phyloP scores from a whole-genome alignment of 2,329 filamentous ascomycete genomes.

The Venturia aucupariae region DNA sequence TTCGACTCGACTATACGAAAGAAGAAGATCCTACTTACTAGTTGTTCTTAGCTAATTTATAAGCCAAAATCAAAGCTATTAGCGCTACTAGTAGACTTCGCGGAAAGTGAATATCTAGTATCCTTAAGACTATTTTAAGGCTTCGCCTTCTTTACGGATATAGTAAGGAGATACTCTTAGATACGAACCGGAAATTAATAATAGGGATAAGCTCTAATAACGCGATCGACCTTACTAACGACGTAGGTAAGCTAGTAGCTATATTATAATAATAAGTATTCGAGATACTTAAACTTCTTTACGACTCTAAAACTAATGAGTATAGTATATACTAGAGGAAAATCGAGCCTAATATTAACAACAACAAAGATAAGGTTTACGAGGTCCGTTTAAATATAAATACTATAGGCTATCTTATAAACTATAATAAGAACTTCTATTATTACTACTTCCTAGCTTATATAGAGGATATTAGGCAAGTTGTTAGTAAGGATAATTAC shows the following conservation, averaged over 20 bases:
- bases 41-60: conserved; percentile 72
- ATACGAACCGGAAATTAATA: conserved; percentile 70
- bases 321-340: conserved; percentile 61
- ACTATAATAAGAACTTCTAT: conserved; percentile 82
- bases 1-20: conserved; percentile 64
- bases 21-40: conserved; percentile 74
- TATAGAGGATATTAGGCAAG: conserved; percentile 42
- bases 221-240: conserved; percentile 80
- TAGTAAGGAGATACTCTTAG: conserved; percentile 79
- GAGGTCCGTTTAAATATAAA: conserved; percentile 27
- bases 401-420: conserved; percentile 68
- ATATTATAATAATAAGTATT: conserved; percentile 67
- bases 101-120: conserved; percentile 85
- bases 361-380: conserved; percentile 39
- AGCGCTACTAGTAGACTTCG: conserved; percentile 58
- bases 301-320: conserved; percentile 65
- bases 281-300: conserved; percentile 75
- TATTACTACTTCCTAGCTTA: conserved; percentile 58
- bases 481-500: neutral
- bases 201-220: conserved; percentile 76
- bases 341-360: conserved; percentile 44
- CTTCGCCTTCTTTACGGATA: conserved; percentile 87
- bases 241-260: conserved; percentile 40
- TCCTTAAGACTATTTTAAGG: conserved; percentile 81
- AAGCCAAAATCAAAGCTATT: conserved; percentile 69